Evolutionary conservation across 495 filamentous ascomycete genomes (phyloP).

Genomic region (Penicillium parvum): DNA sequence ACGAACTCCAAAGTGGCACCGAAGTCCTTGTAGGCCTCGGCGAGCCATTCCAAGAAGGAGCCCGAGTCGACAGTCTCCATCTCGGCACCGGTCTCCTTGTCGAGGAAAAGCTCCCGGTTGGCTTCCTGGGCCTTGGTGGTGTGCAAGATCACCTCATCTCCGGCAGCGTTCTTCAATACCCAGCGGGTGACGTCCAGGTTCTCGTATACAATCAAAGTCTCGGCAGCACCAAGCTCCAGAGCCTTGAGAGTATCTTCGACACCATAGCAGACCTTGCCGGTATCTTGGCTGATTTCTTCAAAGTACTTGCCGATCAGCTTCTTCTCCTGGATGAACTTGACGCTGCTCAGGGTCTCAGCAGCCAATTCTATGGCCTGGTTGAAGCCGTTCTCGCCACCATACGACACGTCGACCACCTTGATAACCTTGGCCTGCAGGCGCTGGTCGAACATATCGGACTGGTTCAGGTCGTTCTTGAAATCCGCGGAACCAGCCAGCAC

Average conservation of each 20-base stretch:
- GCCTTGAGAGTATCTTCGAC: conserved; percentile 97
- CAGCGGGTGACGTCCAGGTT: conserved; percentile 92
- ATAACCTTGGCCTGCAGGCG: conserved; percentile 92
- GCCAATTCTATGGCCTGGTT: conserved; percentile 98
- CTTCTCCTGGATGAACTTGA: conserved; percentile 99
- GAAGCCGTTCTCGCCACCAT: conserved; percentile 98
- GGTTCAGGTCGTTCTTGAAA: conserved; percentile 98
- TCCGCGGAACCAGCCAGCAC: conserved; percentile 96
- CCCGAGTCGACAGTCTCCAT: conserved; percentile 86
- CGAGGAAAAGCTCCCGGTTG: conserved; percentile 80
- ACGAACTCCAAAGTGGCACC: conserved; percentile 97
- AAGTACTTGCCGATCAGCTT: conserved; percentile 98
- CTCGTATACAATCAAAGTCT: conserved; percentile 95
- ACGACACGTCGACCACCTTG: conserved; percentile 97
- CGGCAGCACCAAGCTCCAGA: conserved; percentile 90
- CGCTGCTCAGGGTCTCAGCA: conserved; percentile 92
- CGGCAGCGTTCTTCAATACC: conserved; percentile 72
- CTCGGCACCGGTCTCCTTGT: conserved; percentile 90
- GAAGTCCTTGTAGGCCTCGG: conserved; percentile 95
- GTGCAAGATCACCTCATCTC: conserved; percentile 70
- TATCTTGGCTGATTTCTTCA: conserved; percentile 96
- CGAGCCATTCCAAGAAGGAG: conserved; percentile 97
- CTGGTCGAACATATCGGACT: conserved; percentile 93
- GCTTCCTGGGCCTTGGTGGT: conserved; percentile 81
- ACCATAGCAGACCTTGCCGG: conserved; percentile 93